Evolutionary conservation across 495 filamentous ascomycete genomes (phyloP).

Genomic region (Daldinia caldariorum): DNA sequence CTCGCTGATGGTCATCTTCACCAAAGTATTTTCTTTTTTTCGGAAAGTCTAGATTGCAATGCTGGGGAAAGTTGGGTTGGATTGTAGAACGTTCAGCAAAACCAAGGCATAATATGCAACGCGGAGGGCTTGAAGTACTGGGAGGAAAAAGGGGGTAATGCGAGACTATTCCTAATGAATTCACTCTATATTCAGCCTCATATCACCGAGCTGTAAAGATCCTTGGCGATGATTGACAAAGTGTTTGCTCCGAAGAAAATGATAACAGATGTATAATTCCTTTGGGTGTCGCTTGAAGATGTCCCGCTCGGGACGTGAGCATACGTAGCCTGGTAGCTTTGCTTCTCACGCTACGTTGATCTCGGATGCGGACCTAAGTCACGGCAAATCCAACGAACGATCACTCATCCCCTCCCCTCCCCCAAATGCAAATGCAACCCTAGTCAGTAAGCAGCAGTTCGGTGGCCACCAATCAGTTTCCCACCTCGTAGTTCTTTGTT

Average conservation of each 20-base stretch:
- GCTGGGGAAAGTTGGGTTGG: neutral
- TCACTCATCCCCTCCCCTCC: neutral
- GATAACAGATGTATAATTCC: neutral
- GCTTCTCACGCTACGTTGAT: conserved; percentile 2
- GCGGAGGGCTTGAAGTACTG: neutral
- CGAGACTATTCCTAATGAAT: neutral
- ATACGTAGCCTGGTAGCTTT: neutral
- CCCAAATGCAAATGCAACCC: neutral
- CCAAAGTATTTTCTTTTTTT: neutral
- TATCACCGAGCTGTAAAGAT: neutral
- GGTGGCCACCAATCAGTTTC: too few species aligned
- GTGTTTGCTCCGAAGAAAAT: neutral
- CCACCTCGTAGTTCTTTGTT: too few species aligned
- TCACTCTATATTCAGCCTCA: neutral
- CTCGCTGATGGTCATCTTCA: conserved; percentile 27
- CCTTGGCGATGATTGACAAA: neutral
- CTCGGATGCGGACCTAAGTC: neutral
- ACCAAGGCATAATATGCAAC: neutral
- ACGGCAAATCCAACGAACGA: neutral
- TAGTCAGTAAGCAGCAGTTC: too few species aligned
- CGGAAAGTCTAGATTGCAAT: neutral
- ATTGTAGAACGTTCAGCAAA: neutral
- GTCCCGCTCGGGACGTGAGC: neutral
- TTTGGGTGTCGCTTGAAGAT: neutral
- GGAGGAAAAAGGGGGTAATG: neutral